Percentiles rank a stretch among this genome's conserved stretches.
These are phyloP conservation scores for Tulasnella sp. DNA, from an alignment of 768 basidiomycete species.

Conservation along the genomic window DNA sequence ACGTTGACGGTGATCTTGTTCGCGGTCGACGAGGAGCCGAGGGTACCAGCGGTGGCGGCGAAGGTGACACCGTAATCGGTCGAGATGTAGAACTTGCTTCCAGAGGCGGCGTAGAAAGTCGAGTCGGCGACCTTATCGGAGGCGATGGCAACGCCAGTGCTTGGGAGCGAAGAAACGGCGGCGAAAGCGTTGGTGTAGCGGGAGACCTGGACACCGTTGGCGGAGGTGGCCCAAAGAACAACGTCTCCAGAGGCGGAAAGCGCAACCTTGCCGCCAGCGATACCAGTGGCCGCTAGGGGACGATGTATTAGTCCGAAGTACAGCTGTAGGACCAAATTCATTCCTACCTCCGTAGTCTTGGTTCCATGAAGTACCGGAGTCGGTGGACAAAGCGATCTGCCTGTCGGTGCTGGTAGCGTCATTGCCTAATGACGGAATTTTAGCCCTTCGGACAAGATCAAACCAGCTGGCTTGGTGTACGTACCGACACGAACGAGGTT, in stretches of 20 bases:
- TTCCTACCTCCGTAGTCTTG: slow-evolving; percentile 47
- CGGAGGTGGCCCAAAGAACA: slow-evolving; percentile 45
- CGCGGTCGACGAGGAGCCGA: slow-evolving; percentile 44
- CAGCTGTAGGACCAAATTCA: not conserved
- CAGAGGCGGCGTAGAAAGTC: slow-evolving; percentile 53
- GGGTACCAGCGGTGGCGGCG: slow-evolving; percentile 32
- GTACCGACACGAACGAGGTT: slow-evolving; percentile 38
- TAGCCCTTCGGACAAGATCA: slow-evolving; percentile 33
- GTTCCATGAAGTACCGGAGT: slow-evolving; percentile 48
- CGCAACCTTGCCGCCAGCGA: slow-evolving; percentile 31
- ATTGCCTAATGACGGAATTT: slow-evolving; percentile 19
- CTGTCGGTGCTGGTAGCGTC: slow-evolving; percentile 32
- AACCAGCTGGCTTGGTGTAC: slow-evolving; percentile 39
- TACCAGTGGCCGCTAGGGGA: slow-evolving; percentile 32
- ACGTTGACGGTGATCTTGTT: slow-evolving; percentile 50
- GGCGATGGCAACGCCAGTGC: slow-evolving; percentile 44
- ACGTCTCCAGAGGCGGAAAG: slow-evolving; percentile 49
- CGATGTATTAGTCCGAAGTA: not conserved
- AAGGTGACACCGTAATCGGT: slow-evolving; percentile 51
- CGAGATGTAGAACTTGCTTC: slow-evolving; percentile 52
- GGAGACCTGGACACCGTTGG: slow-evolving; percentile 46
- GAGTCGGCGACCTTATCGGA: slow-evolving; percentile 44
- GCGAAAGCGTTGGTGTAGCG: slow-evolving; percentile 44
- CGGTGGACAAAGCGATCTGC: slow-evolving; percentile 52
- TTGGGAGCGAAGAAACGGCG: slow-evolving; percentile 45